Evolutionary conservation across 345 rosid genomes (phyloP).

Genomic region (Aquilaria sinensis): DNA sequence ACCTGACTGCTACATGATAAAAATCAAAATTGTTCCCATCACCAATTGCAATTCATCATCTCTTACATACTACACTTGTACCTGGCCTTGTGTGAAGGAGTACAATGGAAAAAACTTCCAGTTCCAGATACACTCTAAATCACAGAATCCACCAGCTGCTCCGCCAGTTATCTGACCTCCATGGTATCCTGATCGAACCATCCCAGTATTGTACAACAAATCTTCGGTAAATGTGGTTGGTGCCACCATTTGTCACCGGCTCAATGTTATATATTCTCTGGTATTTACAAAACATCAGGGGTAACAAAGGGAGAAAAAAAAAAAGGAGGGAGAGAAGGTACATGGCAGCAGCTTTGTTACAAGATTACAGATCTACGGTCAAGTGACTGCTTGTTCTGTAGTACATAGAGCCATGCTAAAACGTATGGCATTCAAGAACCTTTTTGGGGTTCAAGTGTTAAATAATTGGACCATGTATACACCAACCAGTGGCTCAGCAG

Average conservation of each 20-base stretch:
- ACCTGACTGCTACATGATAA: too few species aligned
- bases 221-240: conserved; percentile 14
- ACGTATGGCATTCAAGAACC: conserved; percentile 3
- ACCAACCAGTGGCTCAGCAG: not conserved
- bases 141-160: too few species aligned
- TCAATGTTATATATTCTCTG: conserved; percentile 25
- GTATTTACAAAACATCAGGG: conserved; percentile 23
- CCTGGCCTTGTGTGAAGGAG: too few species aligned
- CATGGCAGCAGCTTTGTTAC: conserved; percentile 19
- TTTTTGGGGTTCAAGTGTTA: conserved; percentile 4
- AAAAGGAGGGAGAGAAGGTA: not conserved
- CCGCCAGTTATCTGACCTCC: too few species aligned
- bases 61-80: too few species aligned
- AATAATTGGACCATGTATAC: not conserved
- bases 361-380: conserved; percentile 12
- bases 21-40: too few species aligned
- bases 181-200: not conserved
- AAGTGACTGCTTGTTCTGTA: conserved; percentile 14
- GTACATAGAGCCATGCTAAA: conserved; percentile 8
- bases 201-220: conserved; percentile 16
- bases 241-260: conserved; percentile 30
- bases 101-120: too few species aligned
- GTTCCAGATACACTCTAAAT: too few species aligned
- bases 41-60: too few species aligned
- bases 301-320: not conserved